A percentile compares a stretch with the other conserved stretches of the same genome.
phyloP scores from a whole-genome alignment of 371 early-diverging fungal genomes.

The Batkoa obscura region DNA sequence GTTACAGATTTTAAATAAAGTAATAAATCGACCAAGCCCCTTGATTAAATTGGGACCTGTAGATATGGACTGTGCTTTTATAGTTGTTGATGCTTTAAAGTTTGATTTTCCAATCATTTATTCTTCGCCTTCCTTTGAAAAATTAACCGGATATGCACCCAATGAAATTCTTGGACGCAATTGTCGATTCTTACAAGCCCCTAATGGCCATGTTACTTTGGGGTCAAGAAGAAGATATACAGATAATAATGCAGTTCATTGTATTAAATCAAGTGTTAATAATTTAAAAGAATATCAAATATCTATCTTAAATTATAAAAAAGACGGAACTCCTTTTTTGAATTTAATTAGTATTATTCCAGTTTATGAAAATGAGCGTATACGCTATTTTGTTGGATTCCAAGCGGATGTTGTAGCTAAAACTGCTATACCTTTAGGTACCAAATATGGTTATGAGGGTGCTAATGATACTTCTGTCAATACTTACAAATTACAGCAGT shows the following conservation, averaged over 20 bases:
- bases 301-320: conserved; percentile 37
- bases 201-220: conserved; percentile 20
- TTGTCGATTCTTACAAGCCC: conserved; percentile 40
- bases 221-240: conserved; percentile 26
- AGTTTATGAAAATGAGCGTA: too few relatives aligned
- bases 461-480: too few relatives aligned
- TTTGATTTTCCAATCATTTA: conserved; percentile 30
- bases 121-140: conserved; percentile 29
- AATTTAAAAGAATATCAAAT: conserved; percentile 34
- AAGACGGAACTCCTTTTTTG: conserved; percentile 44
- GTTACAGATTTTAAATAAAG: conserved; percentile 24
- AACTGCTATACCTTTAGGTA: conserved; percentile 36
- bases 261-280: conserved; percentile 23
- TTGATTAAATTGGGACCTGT: conserved; percentile 31
- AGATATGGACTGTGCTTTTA: conserved; percentile 31
- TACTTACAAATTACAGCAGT: conserved; percentile 18
- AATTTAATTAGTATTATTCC: conserved; percentile 44
- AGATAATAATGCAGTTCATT: conserved; percentile 28
- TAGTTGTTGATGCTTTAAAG: conserved; percentile 23
- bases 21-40: conserved; percentile 22
- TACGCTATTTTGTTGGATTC: conserved; percentile 40
- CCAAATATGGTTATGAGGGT: too few relatives aligned
- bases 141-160: conserved; percentile 31
- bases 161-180: conserved; percentile 32
- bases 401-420: conserved; percentile 48